Evolutionary conservation across 495 filamentous ascomycete species (phyloP).

Genomic region (Lophiotrema nucula): DNA sequence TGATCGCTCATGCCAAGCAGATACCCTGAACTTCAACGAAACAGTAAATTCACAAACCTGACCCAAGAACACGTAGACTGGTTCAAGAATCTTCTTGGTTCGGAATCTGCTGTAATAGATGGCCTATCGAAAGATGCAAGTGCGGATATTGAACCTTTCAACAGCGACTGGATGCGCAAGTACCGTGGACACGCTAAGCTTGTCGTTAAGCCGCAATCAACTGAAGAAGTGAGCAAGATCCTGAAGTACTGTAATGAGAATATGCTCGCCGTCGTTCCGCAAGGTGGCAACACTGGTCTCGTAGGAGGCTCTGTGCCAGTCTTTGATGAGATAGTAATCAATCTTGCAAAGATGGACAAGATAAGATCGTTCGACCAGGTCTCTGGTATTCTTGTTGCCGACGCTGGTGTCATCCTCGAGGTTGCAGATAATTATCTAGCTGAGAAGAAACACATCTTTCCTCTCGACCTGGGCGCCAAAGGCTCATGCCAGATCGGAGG

Average conservation of each 20-base stretch:
- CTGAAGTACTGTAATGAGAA: conserved; percentile 91
- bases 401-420: conserved; percentile 89
- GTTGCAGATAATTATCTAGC: conserved; percentile 79
- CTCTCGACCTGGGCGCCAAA: conserved; percentile 92
- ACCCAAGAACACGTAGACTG: conserved; percentile 72
- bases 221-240: conserved; percentile 82
- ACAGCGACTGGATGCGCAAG: conserved; percentile 98
- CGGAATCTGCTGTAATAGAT: conserved; percentile 76
- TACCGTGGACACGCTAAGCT: conserved; percentile 87
- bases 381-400: conserved; percentile 83
- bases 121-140: conserved; percentile 68
- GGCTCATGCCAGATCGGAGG: conserved; percentile 96
- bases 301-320: conserved; percentile 94
- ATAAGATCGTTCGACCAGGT: conserved; percentile 90
- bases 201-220: conserved; percentile 78
- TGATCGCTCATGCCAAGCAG: conserved; percentile 34
- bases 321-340: conserved; percentile 97
- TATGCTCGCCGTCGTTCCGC: conserved; percentile 89
- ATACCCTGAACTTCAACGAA: conserved; percentile 78
- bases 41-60: conserved; percentile 65
- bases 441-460: conserved; percentile 80
- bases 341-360: conserved; percentile 79
- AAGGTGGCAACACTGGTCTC: conserved; percentile 93
- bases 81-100: conserved; percentile 75
- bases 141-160: conserved; percentile 83